Evolutionary conservation across 257 asterid species (phyloP).

Genomic region (Solanum pinnatisectum): DNA sequence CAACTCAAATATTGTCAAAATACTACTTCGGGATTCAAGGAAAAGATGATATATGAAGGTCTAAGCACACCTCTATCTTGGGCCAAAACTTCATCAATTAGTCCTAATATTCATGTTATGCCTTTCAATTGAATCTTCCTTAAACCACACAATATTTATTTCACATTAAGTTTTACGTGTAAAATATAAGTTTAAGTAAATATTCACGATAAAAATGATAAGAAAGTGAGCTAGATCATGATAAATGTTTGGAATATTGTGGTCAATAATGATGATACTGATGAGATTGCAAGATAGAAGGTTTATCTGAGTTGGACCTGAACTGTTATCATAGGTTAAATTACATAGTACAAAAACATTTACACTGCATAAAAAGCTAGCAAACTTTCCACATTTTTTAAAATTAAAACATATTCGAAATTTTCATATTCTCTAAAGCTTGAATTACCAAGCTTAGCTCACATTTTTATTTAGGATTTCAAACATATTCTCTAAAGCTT

Average conservation of each 20-base stretch:
- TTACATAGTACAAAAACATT: no score
- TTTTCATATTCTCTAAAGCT: no score
- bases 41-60: not conserved
- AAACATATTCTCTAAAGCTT: not conserved
- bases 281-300: not conserved
- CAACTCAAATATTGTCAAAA: not conserved
- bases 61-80: not conserved
- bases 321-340: no score
- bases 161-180: not conserved
- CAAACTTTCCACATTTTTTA: not conserved
- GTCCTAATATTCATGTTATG: not conserved
- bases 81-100: not conserved
- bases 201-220: not conserved
- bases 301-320: no score
- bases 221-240: not conserved
- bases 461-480: not conserved
- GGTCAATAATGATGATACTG: not conserved
- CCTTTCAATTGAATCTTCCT: not conserved
- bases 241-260: not conserved
- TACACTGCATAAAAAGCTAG: not conserved
- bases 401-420: no score
- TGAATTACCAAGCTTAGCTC: not conserved
- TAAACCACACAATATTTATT: not conserved
- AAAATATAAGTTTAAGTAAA: no score
- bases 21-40: not conserved